phyloP scores from a whole-genome alignment of 805 yeast genomes.

The Saccharomyces mikatae region DNA sequence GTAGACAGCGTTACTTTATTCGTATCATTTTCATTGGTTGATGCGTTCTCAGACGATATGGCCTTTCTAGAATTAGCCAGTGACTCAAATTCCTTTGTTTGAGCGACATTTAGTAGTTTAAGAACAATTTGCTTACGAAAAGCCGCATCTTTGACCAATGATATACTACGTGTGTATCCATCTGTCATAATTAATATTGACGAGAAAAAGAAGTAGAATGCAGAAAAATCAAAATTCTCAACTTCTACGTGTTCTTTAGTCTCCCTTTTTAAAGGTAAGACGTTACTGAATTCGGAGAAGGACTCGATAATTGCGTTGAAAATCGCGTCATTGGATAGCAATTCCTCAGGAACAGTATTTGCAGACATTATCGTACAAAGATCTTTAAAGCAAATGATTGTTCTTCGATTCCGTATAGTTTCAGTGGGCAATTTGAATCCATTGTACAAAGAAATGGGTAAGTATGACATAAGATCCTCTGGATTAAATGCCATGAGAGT shows the following conservation, averaged over 20 bases:
- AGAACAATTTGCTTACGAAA: slow-evolving; percentile 11
- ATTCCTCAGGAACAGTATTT: slow-evolving; percentile 44
- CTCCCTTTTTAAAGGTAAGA: slow-evolving; percentile 68
- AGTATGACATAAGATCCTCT: slow-evolving; percentile 17
- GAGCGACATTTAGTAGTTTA: slow-evolving; percentile 11
- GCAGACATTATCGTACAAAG: slow-evolving; percentile 69
- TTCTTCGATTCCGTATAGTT: slow-evolving; percentile 24
- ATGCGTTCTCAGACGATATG: background rate
- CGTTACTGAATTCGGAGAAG: slow-evolving; percentile 25
- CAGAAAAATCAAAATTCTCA: slow-evolving; percentile 71
- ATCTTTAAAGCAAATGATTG: slow-evolving; percentile 33
- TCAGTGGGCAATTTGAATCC: slow-evolving; percentile 23
- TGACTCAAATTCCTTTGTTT: slow-evolving; percentile 16
- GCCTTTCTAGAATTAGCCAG: slow-evolving; percentile 11
- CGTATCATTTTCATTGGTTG: background rate
- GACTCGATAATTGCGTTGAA: slow-evolving; percentile 18
- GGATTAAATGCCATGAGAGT: slow-evolving; percentile 25
- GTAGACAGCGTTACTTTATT: slow-evolving; percentile 4
- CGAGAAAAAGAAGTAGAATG: slow-evolving; percentile 26
- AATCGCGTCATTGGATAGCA: slow-evolving; percentile 14
- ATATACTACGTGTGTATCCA: slow-evolving; percentile 25
- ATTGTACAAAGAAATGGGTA: slow-evolving; percentile 20
- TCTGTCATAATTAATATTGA: slow-evolving; percentile 27
- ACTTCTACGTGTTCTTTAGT: slow-evolving; percentile 78
- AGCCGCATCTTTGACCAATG: slow-evolving; percentile 17